These are phyloP conservation scores for Ambispora gerdemannii DNA, from an alignment of 192 early-diverging fungal genomes.

Conservation along the genomic window DNA sequence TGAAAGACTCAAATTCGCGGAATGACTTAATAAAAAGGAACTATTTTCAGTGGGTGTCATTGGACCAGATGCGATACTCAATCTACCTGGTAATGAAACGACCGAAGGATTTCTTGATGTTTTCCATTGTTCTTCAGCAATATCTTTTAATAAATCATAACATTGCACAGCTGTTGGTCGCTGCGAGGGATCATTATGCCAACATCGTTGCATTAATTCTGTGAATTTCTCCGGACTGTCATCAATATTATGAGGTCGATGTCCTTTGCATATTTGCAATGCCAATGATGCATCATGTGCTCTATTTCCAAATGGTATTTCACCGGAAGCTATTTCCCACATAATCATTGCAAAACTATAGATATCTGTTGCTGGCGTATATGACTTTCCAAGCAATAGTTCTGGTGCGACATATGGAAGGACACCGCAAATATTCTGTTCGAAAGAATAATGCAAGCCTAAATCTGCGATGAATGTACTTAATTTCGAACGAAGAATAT, in stretches of 20 bases:
- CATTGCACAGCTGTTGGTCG: background rate
- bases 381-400: background rate
- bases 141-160: background rate
- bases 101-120: background rate
- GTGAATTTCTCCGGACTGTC: background rate
- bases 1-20: background rate
- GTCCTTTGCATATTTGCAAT: background rate
- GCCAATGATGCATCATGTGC: background rate
- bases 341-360: constrained; percentile 10
- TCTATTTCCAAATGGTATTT: background rate
- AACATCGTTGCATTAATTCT: constrained; percentile 11
- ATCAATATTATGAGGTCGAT: background rate
- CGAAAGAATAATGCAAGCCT: background rate
- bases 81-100: background rate
- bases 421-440: background rate
- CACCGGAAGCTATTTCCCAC: constrained; percentile 12
- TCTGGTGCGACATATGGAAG: constrained; percentile 2
- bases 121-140: background rate
- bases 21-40: background rate
- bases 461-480: background rate
- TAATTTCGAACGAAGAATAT: background rate
- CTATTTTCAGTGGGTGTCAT: background rate
- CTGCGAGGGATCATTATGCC: background rate
- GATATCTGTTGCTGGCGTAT: background rate
- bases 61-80: background rate